phyloP scores from a whole-genome alignment of 257 asterid genomes.

The Fraxinus cuspidata region DNA sequence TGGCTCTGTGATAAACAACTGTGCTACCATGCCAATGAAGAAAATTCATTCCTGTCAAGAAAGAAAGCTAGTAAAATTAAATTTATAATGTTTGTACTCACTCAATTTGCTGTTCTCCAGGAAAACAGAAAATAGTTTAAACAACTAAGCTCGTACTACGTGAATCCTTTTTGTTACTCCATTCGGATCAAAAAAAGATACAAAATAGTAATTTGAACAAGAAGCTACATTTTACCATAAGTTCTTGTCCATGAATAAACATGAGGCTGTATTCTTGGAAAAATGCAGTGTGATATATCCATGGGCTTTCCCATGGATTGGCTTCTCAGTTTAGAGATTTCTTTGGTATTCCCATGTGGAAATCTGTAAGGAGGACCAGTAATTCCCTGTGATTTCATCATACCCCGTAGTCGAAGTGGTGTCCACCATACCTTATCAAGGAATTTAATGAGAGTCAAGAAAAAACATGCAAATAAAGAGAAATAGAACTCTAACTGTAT shows the following conservation, averaged over 20 bases:
- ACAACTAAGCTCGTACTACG: no score
- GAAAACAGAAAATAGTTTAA: no score
- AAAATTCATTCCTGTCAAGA: slow-evolving; percentile 38
- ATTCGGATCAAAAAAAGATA: no score
- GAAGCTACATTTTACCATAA: slow-evolving; percentile 41
- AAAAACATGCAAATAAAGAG: slow-evolving; percentile 25
- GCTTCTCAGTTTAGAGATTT: slow-evolving; percentile 47
- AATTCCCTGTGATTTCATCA: slow-evolving; percentile 61
- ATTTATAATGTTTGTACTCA: no score
- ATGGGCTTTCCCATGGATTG: slow-evolving; percentile 45
- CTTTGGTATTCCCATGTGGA: slow-evolving; percentile 63
- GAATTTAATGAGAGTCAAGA: slow-evolving; percentile 36
- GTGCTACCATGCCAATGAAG: slow-evolving; percentile 48
- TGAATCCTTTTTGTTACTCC: no score
- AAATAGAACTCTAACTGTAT: slow-evolving; percentile 3
- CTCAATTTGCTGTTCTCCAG: neutral
- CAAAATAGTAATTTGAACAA: neutral
- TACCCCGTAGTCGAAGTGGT: slow-evolving; percentile 36
- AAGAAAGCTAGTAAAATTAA: neutral
- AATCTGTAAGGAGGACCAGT: slow-evolving; percentile 57
- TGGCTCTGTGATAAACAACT: slow-evolving; percentile 41
- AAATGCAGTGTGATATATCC: slow-evolving; percentile 58
- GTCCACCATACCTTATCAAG: slow-evolving; percentile 51
- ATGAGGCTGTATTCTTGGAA: slow-evolving; percentile 62
- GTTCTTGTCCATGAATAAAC: slow-evolving; percentile 55